These are phyloP conservation scores for Zizania palustris DNA, from an alignment of 202 grass and related monocot genomes.

Conservation along the genomic window DNA sequence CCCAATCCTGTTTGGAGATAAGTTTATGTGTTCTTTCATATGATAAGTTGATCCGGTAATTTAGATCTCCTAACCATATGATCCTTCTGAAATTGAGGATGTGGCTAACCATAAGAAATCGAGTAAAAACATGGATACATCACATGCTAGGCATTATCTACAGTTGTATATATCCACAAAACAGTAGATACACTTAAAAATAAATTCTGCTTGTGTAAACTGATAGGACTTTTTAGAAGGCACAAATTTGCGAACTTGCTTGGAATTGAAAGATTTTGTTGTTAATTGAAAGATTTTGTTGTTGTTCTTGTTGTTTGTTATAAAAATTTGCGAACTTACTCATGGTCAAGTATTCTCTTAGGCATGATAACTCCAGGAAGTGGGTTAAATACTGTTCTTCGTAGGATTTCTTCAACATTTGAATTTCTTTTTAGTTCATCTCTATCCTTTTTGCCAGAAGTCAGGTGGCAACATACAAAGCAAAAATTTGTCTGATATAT, in stretches of 20 bases:
- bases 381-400: constrained; percentile 69
- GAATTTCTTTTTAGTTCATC: constrained; percentile 72
- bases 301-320: no score
- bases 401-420: constrained; percentile 79
- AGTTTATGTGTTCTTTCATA: constrained; percentile 77
- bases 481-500: constrained; percentile 85
- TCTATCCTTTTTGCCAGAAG: constrained; percentile 78
- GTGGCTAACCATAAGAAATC: constrained; percentile 35
- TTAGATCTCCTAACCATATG: constrained; percentile 95
- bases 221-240: constrained; percentile 4
- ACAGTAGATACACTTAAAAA: constrained; percentile 17
- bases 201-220: constrained; percentile 16
- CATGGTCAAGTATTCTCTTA: constrained; percentile 64
- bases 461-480: constrained; percentile 86
- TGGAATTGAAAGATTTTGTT: no score
- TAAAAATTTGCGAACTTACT: constrained; percentile 55
- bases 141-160: constrained; percentile 4
- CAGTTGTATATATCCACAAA: not conserved
- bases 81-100: constrained; percentile 75
- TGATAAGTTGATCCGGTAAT: constrained; percentile 83
- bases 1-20: constrained; percentile 69
- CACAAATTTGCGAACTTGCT: constrained; percentile 55
- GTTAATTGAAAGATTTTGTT: no score
- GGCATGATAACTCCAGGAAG: constrained; percentile 45
- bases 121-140: constrained; percentile 24